phyloP scores from a whole-genome alignment of 148 eudicot species.

The Mesembryanthemum crystallinum region DNA sequence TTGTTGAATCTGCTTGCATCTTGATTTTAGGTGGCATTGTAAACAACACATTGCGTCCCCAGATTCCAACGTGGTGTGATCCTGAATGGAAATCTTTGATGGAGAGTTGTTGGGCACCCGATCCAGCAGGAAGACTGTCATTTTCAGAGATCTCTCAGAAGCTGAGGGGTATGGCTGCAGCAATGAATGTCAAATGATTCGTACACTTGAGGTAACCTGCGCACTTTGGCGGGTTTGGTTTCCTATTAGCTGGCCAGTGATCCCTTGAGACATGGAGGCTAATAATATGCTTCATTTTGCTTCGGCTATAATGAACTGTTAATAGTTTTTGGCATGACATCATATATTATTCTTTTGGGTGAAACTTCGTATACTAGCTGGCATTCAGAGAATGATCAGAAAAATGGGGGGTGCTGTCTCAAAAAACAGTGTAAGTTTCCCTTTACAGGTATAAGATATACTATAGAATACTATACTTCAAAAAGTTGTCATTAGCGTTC shows the following conservation, averaged over 20 bases:
- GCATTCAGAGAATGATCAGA: conserved; percentile 18
- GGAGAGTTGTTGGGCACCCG: conserved; percentile 94
- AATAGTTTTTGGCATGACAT: conserved; percentile 13
- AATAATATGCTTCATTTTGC: conserved; percentile 19
- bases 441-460: not conserved
- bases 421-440: conserved; percentile 27
- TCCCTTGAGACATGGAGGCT: conserved; percentile 24
- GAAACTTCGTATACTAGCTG: conserved; percentile 27
- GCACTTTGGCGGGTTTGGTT: conserved; percentile 17
- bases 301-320: conserved; percentile 22
- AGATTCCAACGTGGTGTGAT: conserved; percentile 96
- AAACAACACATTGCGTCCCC: conserved; percentile 81
- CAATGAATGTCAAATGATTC: conserved; percentile 82
- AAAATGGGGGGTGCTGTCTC: conserved; percentile 11
- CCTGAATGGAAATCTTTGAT: conserved; percentile 93
- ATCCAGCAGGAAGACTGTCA: conserved; percentile 72
- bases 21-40: conserved; percentile 76
- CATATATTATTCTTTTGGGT: conserved; percentile 25
- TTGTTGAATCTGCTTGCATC: not conserved
- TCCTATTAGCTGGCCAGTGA: conserved; percentile 20
- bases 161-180: conserved; percentile 94
- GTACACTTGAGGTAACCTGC: not conserved
- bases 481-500: not conserved
- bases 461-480: not conserved
- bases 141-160: conserved; percentile 90